A percentile compares a stretch with the other conserved stretches of the same genome.
These are phyloP conservation scores for Zygoascus bituminiphila DNA, from an alignment of 805 yeast species.

Conservation along the genomic window DNA sequence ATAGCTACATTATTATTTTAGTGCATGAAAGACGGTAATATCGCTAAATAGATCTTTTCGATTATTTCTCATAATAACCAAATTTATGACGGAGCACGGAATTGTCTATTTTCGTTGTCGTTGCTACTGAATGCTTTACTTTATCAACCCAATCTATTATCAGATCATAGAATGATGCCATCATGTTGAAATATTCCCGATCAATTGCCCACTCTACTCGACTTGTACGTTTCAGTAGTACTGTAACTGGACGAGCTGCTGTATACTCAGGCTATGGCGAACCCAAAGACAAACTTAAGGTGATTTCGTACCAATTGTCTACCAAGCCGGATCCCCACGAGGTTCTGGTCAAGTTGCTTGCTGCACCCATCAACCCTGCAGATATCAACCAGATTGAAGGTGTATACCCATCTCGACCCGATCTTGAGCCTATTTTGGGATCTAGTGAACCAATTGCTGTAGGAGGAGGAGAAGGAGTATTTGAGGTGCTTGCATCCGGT, in stretches of 20 bases:
- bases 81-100: no score
- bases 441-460: slow-evolving; percentile 65
- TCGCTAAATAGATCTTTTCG: no score
- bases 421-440: slow-evolving; percentile 38
- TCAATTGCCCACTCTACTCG: neutral
- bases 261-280: slow-evolving; percentile 61
- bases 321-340: slow-evolving; percentile 29
- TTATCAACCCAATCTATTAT: no score
- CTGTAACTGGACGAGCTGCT: slow-evolving; percentile 47
- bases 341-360: slow-evolving; percentile 59
- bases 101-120: no score
- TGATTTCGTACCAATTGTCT: slow-evolving; percentile 30
- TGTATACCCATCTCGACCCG: slow-evolving; percentile 73
- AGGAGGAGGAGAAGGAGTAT: slow-evolving; percentile 92
- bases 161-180: no score
- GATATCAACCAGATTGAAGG: slow-evolving; percentile 84
- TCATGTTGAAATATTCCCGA: no score
- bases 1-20: no score
- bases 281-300: slow-evolving; percentile 30
- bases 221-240: neutral
- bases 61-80: no score
- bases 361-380: slow-evolving; percentile 84
- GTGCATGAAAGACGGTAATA: no score
- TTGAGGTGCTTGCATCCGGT: slow-evolving; percentile 74
- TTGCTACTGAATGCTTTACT: no score